Evolutionary conservation across 257 asterid species (phyloP).

Genomic region (Lavandula angustifolia): DNA sequence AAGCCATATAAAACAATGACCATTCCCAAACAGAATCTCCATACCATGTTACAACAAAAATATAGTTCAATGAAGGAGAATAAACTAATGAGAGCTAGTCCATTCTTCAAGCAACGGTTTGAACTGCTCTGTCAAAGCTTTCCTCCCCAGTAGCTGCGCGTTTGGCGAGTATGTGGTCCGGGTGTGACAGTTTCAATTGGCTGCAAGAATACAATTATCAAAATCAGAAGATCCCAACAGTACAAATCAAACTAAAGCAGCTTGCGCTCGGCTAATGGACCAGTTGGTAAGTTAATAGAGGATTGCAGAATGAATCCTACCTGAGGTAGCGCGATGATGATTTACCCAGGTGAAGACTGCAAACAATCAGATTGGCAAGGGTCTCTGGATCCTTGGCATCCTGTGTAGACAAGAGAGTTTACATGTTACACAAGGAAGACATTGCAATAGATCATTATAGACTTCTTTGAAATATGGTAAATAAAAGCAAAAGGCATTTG

Average conservation of each 20-base stretch:
- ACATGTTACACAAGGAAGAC: constrained; percentile 10
- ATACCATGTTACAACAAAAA: constrained; percentile 22
- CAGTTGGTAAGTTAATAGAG: constrained; percentile 7
- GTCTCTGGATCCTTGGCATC: constrained; percentile 98
- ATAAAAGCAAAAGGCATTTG: not conserved
- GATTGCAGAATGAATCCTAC: constrained; percentile 38
- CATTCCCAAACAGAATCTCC: not conserved
- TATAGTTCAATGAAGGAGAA: constrained; percentile 27
- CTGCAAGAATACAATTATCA: constrained; percentile 45
- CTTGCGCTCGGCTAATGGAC: not conserved
- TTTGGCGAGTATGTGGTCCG: constrained; percentile 75
- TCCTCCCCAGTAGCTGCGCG: constrained; percentile 71
- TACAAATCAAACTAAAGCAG: too few relatives aligned
- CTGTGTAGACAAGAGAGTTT: constrained; percentile 42
- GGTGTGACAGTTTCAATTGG: constrained; percentile 83
- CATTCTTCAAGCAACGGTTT: constrained; percentile 63
- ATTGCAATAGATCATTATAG: not conserved
- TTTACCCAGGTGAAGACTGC: constrained; percentile 97
- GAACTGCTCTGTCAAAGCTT: constrained; percentile 75
- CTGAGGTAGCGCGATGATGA: constrained; percentile 82
- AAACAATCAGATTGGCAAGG: constrained; percentile 87
- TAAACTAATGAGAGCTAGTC: constrained; percentile 11
- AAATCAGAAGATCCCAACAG: not conserved
- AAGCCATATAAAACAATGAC: constrained; percentile 26
- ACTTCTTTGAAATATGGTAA: not conserved